Base-by-base conservation (phyloP, 176 grass and related monocot species). In the Neostapfia colusana region DNA sequence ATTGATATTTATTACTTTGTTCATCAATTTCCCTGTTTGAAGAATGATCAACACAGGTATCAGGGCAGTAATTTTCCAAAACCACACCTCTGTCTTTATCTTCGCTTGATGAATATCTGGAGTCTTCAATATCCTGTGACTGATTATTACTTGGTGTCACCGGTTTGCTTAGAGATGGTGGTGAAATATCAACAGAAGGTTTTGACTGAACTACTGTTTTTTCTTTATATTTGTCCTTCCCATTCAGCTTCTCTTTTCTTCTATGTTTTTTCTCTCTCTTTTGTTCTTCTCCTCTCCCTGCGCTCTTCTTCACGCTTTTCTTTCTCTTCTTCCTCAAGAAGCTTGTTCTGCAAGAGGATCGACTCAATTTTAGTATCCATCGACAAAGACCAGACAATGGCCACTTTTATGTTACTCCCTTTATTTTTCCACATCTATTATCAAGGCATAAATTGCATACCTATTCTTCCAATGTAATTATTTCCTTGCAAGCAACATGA, bases 401-500 rank as follows among this genome's bases (percentile, higher is more conserved):
- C 12, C 31, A 77, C 34, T 63, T 16, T 0, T 59, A 48, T 21
- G 12, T 35, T 59, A 26, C 6, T 62, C 6, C 14, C 39, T 48
- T 39, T 48, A 57, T 34, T 41, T 57, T 4, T 46, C 20, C 16
- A 7, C 3, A 66, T 73, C 45, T 56, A 65, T 15, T 69, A 68
- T 37, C 56, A 45, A 31, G 31, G 55, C 38, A 72, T 48, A 65
- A 62, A 45, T 14, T 25, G 76, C 41, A 63, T 87, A 92, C 93
- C 93, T 97, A 89, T 34, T 97, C 92, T 86, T 92, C 93, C 82
- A 97, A 88, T 36, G 93, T 97, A 80, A 97, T 84, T 25, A 97
- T 92, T 84, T 97, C 93, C 83, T 97, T 97, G 85, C 93, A 97
- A 72, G 95, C 92, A 74, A 99, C 91, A 92, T 95, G 95, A 61